Percentiles rank a stretch among this genome's conserved stretches.
These are phyloP conservation scores for Aquanectria penicillioides DNA, from an alignment of 2,329 filamentous ascomycete species.

Conservation along the genomic window DNA sequence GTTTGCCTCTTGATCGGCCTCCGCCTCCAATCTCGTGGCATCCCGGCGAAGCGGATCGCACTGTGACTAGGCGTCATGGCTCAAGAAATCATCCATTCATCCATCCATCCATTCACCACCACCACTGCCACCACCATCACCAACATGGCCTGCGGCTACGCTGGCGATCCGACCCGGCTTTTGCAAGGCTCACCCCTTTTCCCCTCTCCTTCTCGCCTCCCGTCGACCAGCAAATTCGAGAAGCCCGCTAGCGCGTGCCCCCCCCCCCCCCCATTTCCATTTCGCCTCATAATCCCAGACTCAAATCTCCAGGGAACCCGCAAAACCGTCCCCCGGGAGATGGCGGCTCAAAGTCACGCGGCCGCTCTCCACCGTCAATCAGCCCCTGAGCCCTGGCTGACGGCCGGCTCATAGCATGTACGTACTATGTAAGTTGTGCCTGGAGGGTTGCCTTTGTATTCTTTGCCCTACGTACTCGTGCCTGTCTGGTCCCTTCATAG, in stretches of 20 bases:
- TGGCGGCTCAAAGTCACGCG: slow-evolving; percentile 43
- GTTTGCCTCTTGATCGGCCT: slow-evolving; percentile 16
- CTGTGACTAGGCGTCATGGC: no score
- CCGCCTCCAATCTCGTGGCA: slow-evolving; percentile 22
- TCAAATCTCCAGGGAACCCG: slow-evolving; percentile 24
- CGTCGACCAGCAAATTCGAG: slow-evolving; percentile 40
- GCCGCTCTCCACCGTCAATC: slow-evolving; percentile 23
- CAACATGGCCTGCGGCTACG: no score
- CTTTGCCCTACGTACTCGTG: no score
- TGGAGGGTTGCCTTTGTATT: no score
- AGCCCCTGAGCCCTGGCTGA: slow-evolving; percentile 35
- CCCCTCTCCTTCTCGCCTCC: no score
- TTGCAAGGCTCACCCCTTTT: slow-evolving; percentile 23
- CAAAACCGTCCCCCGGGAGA: slow-evolving; percentile 34
- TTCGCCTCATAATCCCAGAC: slow-evolving; percentile 23
- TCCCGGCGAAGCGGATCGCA: slow-evolving; percentile 26
- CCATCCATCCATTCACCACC: no score
- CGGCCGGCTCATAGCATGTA: no score
- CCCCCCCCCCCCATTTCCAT: no score
- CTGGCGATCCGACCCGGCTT: no score
- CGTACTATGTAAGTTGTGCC: no score
- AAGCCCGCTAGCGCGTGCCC: slow-evolving; percentile 37
- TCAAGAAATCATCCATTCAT: no score
- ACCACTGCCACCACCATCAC: slow-evolving; percentile 9
- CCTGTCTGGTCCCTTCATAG: no score